Percentiles rank a stretch among this genome's conserved stretches.
phyloP scores from a whole-genome alignment of 805 yeast species.

The Isabelozyma pseudorhagii region DNA sequence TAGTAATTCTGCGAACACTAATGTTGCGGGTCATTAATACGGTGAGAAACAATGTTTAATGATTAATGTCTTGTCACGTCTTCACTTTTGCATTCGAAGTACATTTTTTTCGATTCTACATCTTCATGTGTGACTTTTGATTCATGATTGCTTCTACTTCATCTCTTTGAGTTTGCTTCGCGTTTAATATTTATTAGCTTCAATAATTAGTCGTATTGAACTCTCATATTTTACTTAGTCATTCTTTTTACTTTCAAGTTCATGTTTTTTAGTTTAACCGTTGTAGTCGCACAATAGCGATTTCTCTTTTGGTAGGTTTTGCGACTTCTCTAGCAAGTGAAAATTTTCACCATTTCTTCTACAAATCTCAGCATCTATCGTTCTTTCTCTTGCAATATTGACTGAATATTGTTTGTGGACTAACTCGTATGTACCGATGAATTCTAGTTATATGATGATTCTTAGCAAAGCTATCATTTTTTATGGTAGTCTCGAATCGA shows the following conservation, averaged over 20 bases:
- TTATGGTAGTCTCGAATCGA: constrained; percentile 10
- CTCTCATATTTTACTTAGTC: not conserved
- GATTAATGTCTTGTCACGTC: not conserved
- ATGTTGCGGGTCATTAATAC: not conserved
- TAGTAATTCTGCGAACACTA: not conserved
- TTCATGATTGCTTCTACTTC: no score
- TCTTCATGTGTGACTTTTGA: no score
- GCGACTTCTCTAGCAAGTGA: not conserved
- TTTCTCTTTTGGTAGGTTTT: not conserved
- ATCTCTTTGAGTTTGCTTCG: not conserved
- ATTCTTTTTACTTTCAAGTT: not conserved
- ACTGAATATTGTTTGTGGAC: not conserved
- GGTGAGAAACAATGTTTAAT: not conserved
- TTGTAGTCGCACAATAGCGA: not conserved
- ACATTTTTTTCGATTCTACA: not conserved
- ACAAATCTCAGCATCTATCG: no score
- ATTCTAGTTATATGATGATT: constrained; percentile 16
- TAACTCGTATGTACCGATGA: not conserved
- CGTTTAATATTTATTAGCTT: not conserved
- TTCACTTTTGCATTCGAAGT: not conserved
- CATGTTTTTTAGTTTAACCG: not conserved
- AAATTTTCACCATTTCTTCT: not conserved
- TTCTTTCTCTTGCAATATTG: not conserved
- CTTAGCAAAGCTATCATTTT: constrained; percentile 14
- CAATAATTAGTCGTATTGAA: not conserved